Evolutionary conservation across 2,329 filamentous ascomycete species (phyloP).

Genomic region (Diaporthe helianthi): DNA sequence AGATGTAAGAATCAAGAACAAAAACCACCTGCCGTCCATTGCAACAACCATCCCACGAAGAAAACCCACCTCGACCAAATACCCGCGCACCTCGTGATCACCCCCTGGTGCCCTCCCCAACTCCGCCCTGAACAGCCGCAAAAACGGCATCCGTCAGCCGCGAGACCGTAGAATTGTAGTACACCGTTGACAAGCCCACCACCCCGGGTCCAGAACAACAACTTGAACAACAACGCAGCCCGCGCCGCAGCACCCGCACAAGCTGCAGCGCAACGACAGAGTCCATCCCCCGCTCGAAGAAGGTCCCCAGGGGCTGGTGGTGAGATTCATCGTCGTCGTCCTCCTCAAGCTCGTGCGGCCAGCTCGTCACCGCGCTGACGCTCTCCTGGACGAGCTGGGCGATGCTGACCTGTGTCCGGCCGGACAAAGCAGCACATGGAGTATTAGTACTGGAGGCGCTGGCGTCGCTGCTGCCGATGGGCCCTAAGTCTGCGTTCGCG

Average conservation of each 20-base stretch:
- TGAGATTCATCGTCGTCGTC: constrained; percentile 5
- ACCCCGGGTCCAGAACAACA: too few species aligned
- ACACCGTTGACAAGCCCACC: constrained; percentile 11
- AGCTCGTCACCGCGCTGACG: constrained; percentile 23
- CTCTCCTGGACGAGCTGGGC: constrained; percentile 12
- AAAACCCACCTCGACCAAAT: too few species aligned
- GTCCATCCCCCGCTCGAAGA: constrained; percentile 38
- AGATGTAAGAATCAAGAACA: too few species aligned
- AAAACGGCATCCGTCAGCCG: neutral
- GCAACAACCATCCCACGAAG: neutral
- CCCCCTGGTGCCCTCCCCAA: neutral
- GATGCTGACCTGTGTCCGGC: neutral
- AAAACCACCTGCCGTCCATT: neutral
- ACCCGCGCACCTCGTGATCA: too few species aligned
- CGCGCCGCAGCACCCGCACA: constrained; percentile 22
- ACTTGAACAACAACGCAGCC: constrained; percentile 14
- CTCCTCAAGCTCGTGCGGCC: constrained; percentile 26
- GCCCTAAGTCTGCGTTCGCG: neutral
- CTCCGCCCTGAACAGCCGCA: neutral
- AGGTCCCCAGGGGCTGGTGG: neutral
- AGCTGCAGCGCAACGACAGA: constrained; percentile 35
- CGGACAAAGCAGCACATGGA: too few species aligned
- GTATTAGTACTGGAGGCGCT: too few species aligned
- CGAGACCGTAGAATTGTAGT: constrained; percentile 3
- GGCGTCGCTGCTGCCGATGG: neutral